These are phyloP conservation scores for Neurospora sp. DNA, from an alignment of 495 filamentous ascomycete genomes.

Conservation along the genomic window DNA sequence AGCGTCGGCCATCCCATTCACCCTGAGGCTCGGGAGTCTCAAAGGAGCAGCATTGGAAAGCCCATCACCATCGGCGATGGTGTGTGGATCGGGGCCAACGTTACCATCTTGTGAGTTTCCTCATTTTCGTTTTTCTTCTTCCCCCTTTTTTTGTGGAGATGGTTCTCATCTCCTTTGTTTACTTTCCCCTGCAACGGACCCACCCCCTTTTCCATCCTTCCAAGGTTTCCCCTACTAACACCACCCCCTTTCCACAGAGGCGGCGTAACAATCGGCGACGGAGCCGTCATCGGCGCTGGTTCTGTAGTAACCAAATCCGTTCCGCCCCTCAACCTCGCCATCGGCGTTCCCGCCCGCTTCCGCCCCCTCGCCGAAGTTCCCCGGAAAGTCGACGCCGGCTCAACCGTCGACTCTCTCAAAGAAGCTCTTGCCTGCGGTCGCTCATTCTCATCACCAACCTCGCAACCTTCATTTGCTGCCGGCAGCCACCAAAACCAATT, in stretches of 20 bases:
- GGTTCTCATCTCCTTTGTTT: not conserved
- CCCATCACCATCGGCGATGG: constrained; percentile 23
- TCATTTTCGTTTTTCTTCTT: not conserved
- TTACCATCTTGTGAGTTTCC: constrained; percentile 22
- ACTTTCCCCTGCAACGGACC: not conserved
- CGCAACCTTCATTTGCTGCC: not conserved
- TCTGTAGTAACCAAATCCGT: constrained; percentile 21
- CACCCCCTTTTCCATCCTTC: not conserved
- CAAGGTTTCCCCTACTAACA: not conserved
- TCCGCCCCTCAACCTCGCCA: constrained; percentile 14
- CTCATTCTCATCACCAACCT: not conserved
- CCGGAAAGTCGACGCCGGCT: not conserved
- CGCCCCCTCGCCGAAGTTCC: constrained; percentile 1
- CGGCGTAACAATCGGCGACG: constrained; percentile 22
- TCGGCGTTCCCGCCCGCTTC: constrained; percentile 17
- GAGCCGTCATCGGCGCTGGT: constrained; percentile 27
- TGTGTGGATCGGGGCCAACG: constrained; percentile 52
- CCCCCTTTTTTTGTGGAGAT: not conserved
- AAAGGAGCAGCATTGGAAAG: constrained; percentile 22
- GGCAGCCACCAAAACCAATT: not conserved
- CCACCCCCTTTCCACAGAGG: constrained; percentile 10
- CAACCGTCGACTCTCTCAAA: constrained; percentile 2
- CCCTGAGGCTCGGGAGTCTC: constrained; percentile 15
- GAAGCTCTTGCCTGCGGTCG: constrained; percentile 9
- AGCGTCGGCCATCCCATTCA: constrained; percentile 18